Conservation (phyloP, 768 basidiomycete species). For the Boletus rubroflammeus region DNA sequence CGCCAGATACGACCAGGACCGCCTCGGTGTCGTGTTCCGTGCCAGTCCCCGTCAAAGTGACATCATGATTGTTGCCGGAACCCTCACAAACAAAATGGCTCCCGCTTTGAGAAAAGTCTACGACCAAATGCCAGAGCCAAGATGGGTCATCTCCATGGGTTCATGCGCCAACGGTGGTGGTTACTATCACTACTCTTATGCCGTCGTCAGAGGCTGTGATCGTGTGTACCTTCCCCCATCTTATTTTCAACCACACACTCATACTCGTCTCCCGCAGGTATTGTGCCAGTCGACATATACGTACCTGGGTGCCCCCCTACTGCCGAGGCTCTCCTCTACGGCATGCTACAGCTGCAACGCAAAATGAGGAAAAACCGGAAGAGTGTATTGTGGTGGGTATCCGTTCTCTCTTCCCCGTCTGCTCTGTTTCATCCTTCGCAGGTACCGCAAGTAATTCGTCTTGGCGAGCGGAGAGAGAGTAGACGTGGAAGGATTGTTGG, state of each 20-base stretch:
- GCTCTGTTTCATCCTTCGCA: conserved; percentile 3
- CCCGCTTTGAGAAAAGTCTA: conserved; percentile 95
- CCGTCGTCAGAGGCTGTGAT: conserved; percentile 97
- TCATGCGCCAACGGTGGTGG: conserved; percentile 98
- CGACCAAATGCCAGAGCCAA: conserved; percentile 99
- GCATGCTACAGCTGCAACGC: conserved; percentile 94
- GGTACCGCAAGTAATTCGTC: conserved; percentile 27
- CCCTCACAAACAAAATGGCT: conserved; percentile 99
- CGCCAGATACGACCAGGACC: conserved; percentile 96
- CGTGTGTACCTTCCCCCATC: conserved; percentile 47
- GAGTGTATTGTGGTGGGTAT: conserved; percentile 75
- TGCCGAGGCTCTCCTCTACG: conserved; percentile 95
- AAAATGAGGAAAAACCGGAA: conserved; percentile 92
- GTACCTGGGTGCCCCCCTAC: conserved; percentile 94
- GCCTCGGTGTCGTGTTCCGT: conserved; percentile 96
- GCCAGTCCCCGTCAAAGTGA: conserved; percentile 98
- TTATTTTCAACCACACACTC: conserved; percentile 8
- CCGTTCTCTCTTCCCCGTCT: too few relatives aligned
- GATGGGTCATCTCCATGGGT: conserved; percentile 99
- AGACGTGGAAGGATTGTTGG: conserved; percentile 8
- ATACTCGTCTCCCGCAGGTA: conserved; percentile 46
- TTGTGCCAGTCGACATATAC: conserved; percentile 98
- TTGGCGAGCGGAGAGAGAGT: not conserved
- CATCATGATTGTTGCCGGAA: conserved; percentile 99
- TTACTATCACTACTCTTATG: conserved; percentile 98